phyloP scores from a whole-genome alignment of 78 protist species.

The Monosiga brevicollis region DNA sequence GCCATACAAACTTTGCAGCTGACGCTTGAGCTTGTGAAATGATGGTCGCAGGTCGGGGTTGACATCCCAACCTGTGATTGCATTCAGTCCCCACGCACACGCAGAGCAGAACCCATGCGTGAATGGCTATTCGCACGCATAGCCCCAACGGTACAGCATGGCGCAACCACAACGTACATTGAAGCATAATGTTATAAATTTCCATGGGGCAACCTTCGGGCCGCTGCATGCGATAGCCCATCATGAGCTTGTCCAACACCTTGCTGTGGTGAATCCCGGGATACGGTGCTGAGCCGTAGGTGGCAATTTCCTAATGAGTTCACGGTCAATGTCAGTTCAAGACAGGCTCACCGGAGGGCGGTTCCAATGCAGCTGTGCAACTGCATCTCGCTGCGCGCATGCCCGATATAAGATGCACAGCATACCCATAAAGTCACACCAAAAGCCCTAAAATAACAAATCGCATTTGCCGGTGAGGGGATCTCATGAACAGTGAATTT shows the following conservation, averaged over 20 bases:
- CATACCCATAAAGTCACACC: conserved; percentile 19
- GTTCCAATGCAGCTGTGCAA: no score
- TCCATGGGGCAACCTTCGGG: conserved; percentile 32
- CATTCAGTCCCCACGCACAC: no score
- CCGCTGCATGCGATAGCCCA: conserved; percentile 18
- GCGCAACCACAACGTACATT: background rate
- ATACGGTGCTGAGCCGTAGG: conserved; percentile 25
- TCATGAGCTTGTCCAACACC: background rate
- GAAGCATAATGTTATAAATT: conserved; percentile 6
- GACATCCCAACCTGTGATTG: background rate
- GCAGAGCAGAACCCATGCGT: no score
- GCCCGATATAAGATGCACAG: no score
- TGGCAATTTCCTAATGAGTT: conserved; percentile 31
- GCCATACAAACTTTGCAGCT: no score
- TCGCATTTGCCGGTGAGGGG: no score
- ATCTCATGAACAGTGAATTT: no score
- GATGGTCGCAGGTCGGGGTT: conserved; percentile 9
- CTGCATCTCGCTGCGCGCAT: no score
- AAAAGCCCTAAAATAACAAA: conserved; percentile 3
- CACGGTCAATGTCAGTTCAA: no score
- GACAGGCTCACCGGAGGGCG: no score
- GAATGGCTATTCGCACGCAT: no score
- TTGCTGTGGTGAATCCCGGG: conserved; percentile 12
- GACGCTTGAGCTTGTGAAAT: background rate
- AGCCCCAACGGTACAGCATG: no score